A percentile compares a stretch with the other conserved stretches of the same genome.
Conservation (phyloP, 352 stramenopile species). For the Blastocystis hominis region DNA sequence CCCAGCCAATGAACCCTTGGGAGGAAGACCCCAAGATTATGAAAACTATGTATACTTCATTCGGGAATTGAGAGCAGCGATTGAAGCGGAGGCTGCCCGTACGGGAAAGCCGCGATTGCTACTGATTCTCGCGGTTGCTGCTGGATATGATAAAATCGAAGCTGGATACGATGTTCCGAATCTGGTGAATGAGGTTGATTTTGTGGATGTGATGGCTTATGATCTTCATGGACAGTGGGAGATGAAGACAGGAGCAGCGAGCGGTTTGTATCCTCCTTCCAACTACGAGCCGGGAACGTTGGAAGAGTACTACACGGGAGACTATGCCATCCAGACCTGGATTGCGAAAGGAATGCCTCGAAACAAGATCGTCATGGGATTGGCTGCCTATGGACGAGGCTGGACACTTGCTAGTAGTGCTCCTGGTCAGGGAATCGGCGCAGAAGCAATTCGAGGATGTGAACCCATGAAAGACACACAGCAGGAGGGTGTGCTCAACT, state of each 20-base stretch:
- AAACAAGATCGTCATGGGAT: conserved; percentile 42
- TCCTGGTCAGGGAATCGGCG: background rate
- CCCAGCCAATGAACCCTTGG: background rate
- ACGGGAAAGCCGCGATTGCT: conserved; percentile 28
- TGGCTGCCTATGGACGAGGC: conserved; percentile 36
- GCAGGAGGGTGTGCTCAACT: conserved; percentile 46
- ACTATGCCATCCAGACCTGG: conserved; percentile 49
- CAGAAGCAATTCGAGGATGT: conserved; percentile 6
- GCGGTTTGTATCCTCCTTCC: conserved; percentile 16
- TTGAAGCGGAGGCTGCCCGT: conserved; percentile 15
- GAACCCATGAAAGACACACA: conserved; percentile 30
- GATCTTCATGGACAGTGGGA: conserved; percentile 54
- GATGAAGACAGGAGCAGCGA: conserved; percentile 15
- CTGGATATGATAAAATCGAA: conserved; percentile 50
- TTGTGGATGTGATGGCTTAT: conserved; percentile 34
- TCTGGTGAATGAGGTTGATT: conserved; percentile 1
- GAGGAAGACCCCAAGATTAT: conserved; percentile 29
- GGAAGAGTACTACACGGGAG: conserved; percentile 52
- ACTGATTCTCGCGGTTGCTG: conserved; percentile 22
- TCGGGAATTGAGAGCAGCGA: background rate
- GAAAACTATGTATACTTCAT: conserved; percentile 31
- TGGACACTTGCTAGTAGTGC: conserved; percentile 34
- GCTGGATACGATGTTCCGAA: conserved; percentile 16
- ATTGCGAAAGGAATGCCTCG: conserved; percentile 29
- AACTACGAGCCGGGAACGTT: conserved; percentile 5